phyloP scores from a whole-genome alignment of 1,139 yeast genomes.

The Blastobotrys malaysiensis region DNA sequence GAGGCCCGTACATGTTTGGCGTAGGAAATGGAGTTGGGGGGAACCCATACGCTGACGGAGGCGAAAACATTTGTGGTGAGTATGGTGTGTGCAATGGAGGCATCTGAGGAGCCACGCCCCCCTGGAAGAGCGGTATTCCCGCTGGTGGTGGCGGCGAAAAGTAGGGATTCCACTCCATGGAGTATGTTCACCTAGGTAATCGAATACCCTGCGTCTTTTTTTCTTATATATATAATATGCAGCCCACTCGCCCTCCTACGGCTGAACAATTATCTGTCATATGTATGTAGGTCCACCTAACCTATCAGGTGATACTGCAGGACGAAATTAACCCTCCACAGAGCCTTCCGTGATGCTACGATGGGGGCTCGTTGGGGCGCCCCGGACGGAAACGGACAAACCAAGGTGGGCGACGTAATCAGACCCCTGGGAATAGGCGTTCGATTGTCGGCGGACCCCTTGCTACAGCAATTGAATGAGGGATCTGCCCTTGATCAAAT shows the following conservation, averaged over 20 bases:
- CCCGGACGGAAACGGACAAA: too few relatives aligned
- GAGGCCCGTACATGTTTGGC: neutral
- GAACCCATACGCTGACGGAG: neutral
- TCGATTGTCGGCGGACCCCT: neutral
- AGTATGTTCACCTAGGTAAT: neutral
- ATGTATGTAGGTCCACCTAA: neutral
- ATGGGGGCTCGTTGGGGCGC: too few relatives aligned
- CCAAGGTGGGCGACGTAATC: too few relatives aligned
- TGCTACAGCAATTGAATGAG: neutral
- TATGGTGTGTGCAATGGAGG: neutral
- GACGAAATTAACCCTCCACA: neutral
- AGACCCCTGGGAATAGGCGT: too few relatives aligned
- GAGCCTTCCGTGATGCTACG: neutral
- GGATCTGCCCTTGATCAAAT: neutral
- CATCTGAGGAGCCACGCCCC: neutral
- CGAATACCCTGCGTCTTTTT: neutral
- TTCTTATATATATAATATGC: too few relatives aligned
- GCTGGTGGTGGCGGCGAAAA: neutral
- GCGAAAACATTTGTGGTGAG: neutral
- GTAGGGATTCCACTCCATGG: neutral
- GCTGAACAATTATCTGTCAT: neutral
- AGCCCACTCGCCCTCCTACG: neutral
- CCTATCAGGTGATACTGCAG: neutral
- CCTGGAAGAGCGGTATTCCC: neutral
- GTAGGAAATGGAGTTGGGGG: neutral